Conservation (phyloP, 495 filamentous ascomycete species). For the Aspergillus nidulans region DNA sequence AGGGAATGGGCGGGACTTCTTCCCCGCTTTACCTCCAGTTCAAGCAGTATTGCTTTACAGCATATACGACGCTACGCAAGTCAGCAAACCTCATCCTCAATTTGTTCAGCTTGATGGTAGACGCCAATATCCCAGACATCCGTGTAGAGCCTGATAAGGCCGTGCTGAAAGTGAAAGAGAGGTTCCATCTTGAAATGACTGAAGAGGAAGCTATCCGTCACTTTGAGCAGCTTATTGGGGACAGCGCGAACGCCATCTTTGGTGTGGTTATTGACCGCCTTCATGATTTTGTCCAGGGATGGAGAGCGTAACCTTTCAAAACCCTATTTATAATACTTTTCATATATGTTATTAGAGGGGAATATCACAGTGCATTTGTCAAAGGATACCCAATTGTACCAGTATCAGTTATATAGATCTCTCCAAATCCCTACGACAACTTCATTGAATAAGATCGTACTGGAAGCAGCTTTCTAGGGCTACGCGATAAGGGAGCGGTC, state of each 20-base stretch:
- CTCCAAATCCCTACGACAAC: not conserved
- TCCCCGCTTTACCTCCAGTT: conserved; percentile 80
- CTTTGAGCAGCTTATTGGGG: conserved; percentile 82
- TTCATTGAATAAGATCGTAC: too few species aligned
- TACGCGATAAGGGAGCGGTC: not conserved
- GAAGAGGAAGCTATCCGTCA: conserved; percentile 90
- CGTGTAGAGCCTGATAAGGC: conserved; percentile 87
- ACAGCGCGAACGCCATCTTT: conserved; percentile 81
- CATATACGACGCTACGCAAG: conserved; percentile 87
- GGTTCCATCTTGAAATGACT: conserved; percentile 85
- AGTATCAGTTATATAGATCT: conserved; percentile 2
- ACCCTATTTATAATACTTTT: not conserved
- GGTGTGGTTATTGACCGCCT: conserved; percentile 92
- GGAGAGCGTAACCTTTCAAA: conserved; percentile 48
- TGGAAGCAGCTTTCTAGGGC: too few species aligned
- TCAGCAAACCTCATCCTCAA: conserved; percentile 90
- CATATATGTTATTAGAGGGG: not conserved
- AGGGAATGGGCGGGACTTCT: conserved; percentile 86
- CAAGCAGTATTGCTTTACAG: conserved; percentile 92
- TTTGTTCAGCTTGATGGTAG: conserved; percentile 92
- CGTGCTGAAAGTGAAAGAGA: conserved; percentile 88
- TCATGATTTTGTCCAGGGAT: conserved; percentile 90
- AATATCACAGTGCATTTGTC: not conserved
- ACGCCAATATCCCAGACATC: conserved; percentile 95
- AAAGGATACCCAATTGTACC: conserved; percentile 2